phyloP scores from a whole-genome alignment of 2,329 filamentous ascomycete species.

The Arthroderma sp. region DNA sequence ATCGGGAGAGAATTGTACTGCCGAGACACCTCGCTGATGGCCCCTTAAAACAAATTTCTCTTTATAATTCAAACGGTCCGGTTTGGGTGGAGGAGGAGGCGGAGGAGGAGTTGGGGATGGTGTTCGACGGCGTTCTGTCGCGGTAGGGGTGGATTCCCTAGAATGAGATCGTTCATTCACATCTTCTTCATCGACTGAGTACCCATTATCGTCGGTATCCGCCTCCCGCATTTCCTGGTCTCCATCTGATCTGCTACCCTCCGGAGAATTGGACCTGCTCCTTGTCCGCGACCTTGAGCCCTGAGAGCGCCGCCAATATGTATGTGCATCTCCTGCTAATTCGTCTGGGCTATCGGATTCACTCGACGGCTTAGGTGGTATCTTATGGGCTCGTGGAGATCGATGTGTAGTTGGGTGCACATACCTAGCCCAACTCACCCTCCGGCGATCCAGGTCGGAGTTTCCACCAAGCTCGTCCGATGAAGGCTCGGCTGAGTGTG shows the following conservation, averaged over 20 bases:
- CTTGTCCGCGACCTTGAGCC: slow-evolving; percentile 13
- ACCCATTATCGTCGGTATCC: slow-evolving; percentile 2
- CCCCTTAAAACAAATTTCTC: slow-evolving; percentile 60
- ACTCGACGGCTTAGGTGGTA: slow-evolving; percentile 7
- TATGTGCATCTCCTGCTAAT: slow-evolving; percentile 25
- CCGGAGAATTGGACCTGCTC: slow-evolving; percentile 2
- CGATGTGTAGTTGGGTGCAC: slow-evolving; percentile 3
- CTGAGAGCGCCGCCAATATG: slow-evolving; percentile 19
- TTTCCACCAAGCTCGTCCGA: slow-evolving; percentile 28
- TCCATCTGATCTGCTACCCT: slow-evolving; percentile 4
- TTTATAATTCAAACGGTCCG: slow-evolving; percentile 52
- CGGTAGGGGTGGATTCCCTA: neutral
- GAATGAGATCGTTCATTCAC: slow-evolving; percentile 8
- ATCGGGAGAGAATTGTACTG: slow-evolving; percentile 83
- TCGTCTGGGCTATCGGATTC: slow-evolving; percentile 36
- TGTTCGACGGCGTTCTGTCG: slow-evolving; percentile 7
- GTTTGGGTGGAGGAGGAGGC: slow-evolving; percentile 34
- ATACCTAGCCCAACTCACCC: slow-evolving; percentile 22
- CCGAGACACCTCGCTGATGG: slow-evolving; percentile 65
- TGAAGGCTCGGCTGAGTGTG: slow-evolving; percentile 20
- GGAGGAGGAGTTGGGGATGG: slow-evolving; percentile 26
- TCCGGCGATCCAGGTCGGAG: slow-evolving; percentile 22
- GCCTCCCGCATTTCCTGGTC: slow-evolving; percentile 1
- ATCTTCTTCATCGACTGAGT: slow-evolving; percentile 12
- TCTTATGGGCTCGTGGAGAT: slow-evolving; percentile 5